phyloP scores from a whole-genome alignment of 441 rosid species.

The Gossypium lobatum region DNA sequence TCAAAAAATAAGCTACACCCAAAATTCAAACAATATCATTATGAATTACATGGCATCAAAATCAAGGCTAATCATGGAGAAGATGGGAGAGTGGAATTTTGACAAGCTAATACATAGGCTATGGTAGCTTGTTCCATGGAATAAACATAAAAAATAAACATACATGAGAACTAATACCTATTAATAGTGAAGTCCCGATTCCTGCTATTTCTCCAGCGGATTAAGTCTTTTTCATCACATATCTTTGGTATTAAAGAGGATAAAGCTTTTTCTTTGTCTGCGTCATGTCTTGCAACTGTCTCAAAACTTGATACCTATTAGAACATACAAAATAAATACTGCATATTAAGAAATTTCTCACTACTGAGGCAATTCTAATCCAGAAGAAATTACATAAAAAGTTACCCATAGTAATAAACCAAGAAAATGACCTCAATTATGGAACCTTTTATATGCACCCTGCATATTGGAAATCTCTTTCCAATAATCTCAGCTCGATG shows the following conservation, averaged over 20 bases:
- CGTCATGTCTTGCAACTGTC: constrained; percentile 39
- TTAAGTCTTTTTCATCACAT: constrained; percentile 43
- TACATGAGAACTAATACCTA: constrained; percentile 40
- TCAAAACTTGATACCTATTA: constrained; percentile 86
- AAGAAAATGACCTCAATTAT: constrained; percentile 58
- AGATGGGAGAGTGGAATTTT: background rate
- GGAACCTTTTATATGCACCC: constrained; percentile 50
- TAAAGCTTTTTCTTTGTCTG: constrained; percentile 32
- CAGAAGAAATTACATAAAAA: background rate
- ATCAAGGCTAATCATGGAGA: background rate
- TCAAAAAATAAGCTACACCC: constrained; percentile 71
- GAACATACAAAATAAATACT: constrained; percentile 14
- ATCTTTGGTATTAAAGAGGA: constrained; percentile 31
- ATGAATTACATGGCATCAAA: constrained; percentile 16
- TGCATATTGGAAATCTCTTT: constrained; percentile 76
- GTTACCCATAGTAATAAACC: constrained; percentile 9
- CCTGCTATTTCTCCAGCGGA: constrained; percentile 75
- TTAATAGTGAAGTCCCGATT: constrained; percentile 85
- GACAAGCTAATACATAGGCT: background rate
- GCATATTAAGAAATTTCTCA: constrained; percentile 2
- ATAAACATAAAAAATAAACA: background rate
- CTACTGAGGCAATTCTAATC: constrained; percentile 11
- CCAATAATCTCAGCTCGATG: constrained; percentile 54
- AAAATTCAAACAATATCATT: constrained; percentile 19
- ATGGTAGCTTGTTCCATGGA: background rate